phyloP scores from a whole-genome alignment of 352 stramenopile genomes.

The Phytophthora rubi region DNA sequence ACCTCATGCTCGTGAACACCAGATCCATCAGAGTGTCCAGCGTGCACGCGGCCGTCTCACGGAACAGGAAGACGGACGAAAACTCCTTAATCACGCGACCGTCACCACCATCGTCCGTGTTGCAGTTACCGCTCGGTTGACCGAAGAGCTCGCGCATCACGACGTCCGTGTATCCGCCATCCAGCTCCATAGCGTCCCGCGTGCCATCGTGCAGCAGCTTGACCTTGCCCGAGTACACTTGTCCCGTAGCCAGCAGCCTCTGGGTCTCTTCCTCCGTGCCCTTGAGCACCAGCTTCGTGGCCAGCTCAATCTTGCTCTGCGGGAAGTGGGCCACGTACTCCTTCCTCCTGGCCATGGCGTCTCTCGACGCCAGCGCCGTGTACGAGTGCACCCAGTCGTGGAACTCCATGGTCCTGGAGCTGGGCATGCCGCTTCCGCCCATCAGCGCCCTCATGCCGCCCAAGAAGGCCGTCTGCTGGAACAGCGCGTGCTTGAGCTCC shows the following conservation, averaged over 20 bases:
- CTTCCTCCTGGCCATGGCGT: constrained; percentile 37
- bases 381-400: constrained; percentile 84
- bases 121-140: constrained; percentile 13
- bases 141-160: constrained; percentile 45
- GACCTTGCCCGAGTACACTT: constrained; percentile 49
- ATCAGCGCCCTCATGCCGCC: constrained; percentile 58
- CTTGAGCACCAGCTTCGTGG: constrained; percentile 56
- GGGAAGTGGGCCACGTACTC: constrained; percentile 62
- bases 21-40: constrained; percentile 52
- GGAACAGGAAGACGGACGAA: constrained; percentile 68
- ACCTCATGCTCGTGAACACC: constrained; percentile 55
- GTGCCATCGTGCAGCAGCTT: constrained; percentile 65
- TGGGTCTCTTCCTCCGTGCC: constrained; percentile 51
- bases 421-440: constrained; percentile 39
- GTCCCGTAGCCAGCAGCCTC: constrained; percentile 26
- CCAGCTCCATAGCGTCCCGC: constrained; percentile 31
- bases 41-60: constrained; percentile 40
- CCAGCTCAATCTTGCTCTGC: constrained; percentile 68
- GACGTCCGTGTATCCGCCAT: constrained; percentile 32
- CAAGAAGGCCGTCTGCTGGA: constrained; percentile 70
- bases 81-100: constrained; percentile 75
- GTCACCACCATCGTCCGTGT: constrained; percentile 34
- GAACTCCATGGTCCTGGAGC: constrained; percentile 62
- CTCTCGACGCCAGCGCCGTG: constrained; percentile 49
- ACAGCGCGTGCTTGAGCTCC: constrained; percentile 69